Evolutionary conservation across 495 filamentous ascomycete species (phyloP), one percentile per base, ranked within the genome.

Genomic region (Annulohypoxylon nitens): DNA sequence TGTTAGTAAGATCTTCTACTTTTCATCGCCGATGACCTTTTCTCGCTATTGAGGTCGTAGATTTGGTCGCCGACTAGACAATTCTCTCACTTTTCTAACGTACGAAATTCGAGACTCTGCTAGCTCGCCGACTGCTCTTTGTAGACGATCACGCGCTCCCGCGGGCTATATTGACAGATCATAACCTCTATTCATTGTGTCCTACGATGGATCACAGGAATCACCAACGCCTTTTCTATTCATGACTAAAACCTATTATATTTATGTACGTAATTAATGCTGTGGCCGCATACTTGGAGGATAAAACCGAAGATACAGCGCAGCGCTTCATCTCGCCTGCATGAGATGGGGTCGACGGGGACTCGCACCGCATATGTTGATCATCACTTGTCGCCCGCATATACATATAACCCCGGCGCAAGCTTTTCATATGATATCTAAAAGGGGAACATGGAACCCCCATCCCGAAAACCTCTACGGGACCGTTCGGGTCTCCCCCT

Each of bases 191-290:
- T 4, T 37, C 20, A 20, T 37, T 33, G 1, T 57, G 33, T 30
- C 20, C 33, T 25, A 33, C 5, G 20, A 14, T 14, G 20, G 20
- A 23, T 23, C 20, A 23, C 20, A 23, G 20, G 30, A 45, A 34
- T 10, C 23, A 12, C 48, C 34, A 25, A 36, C 14, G 16, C 3
- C 43, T n/a, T 37, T 0, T 54, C 34, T 5, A 18, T 14, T 37
- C 11, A 61, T 39, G 37, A 41, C 36, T 26, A 67, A 48, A 62
- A 50, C 8, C 33, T 45, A 39, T 47, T 23, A 2, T 55, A 10
- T 36, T 23, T 62, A 69, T 55, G 58, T 61, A 55, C 66, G 47
- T 69, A 69, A 69, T 62, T 53, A 36, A 36, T 39, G 36, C 16
- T 11, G 33, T 12, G 36, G 18, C 14, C n/a, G 18, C 16, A 30